These are phyloP conservation scores for Combretum micranthum DNA, from an alignment of 345 rosid species.

Conservation along the genomic window DNA sequence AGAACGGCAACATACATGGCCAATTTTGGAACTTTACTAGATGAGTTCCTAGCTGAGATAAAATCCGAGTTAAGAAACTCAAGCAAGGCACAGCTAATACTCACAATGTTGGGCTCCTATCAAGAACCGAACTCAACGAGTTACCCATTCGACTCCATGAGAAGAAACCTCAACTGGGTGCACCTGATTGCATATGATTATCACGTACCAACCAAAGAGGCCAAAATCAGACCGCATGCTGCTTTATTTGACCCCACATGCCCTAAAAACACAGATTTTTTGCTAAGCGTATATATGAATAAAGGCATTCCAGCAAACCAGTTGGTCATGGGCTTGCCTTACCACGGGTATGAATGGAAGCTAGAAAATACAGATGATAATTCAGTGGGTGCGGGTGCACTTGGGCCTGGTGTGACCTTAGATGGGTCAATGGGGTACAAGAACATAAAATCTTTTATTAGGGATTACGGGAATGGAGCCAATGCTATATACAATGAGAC, in stretches of 20 bases:
- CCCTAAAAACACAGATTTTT: conserved; percentile 6
- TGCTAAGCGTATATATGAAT: conserved; percentile 5
- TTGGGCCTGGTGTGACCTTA: neutral
- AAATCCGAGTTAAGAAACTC: conserved; percentile 14
- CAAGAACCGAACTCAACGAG: neutral
- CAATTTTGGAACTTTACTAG: conserved; percentile 7
- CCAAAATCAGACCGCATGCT: conserved; percentile 14
- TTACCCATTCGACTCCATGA: conserved; percentile 17
- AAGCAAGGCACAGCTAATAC: conserved; percentile 6
- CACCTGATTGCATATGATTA: conserved; percentile 12
- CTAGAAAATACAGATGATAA: conserved; percentile 5
- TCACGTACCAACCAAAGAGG: conserved; percentile 7
- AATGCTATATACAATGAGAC: conserved; percentile 21
- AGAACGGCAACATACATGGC: conserved; percentile 10
- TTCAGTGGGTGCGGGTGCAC: conserved; percentile 14
- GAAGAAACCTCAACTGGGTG: conserved; percentile 16
- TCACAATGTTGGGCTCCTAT: conserved; percentile 8
- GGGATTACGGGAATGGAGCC: conserved; percentile 17
- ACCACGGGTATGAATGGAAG: conserved; percentile 28
- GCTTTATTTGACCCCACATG: conserved; percentile 15
- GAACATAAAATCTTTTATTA: conserved; percentile 8
- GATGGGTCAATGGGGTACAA: conserved; percentile 22
- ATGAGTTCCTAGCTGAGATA: conserved; percentile 20
- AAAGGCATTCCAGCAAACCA: conserved; percentile 8
- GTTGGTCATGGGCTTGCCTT: conserved; percentile 26